Evolutionary conservation across 768 basidiomycete genomes (phyloP).

Genomic region (Auriscalpium microsporum): DNA sequence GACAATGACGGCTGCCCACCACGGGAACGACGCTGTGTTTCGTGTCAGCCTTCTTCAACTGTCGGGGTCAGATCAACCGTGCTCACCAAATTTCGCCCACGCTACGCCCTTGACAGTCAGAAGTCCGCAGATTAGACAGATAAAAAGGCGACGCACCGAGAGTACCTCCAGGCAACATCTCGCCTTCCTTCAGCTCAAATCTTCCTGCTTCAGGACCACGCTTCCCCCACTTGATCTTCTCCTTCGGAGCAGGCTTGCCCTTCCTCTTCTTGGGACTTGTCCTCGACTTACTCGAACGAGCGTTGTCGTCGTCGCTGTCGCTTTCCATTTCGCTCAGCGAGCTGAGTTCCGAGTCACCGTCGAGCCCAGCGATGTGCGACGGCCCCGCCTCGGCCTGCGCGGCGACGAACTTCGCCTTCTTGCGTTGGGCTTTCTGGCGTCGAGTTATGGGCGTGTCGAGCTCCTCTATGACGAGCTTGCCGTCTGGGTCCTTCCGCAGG

Average conservation of each 20-base stretch:
- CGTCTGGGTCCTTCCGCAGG: slow-evolving; percentile 28
- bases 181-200: slow-evolving; percentile 27
- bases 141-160: slow-evolving; percentile 42
- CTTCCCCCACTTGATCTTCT: slow-evolving; percentile 4
- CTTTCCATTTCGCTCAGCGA: slow-evolving; percentile 9
- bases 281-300: not conserved
- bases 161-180: slow-evolving; percentile 45
- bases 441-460: slow-evolving; percentile 66
- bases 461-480: slow-evolving; percentile 58
- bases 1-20: slow-evolving; percentile 80
- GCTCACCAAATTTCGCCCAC: slow-evolving; percentile 74
- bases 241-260: slow-evolving; percentile 1
- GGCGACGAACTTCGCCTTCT: slow-evolving; percentile 28
- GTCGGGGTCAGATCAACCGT: not conserved
- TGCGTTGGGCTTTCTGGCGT: slow-evolving; percentile 43
- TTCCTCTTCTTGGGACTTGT: slow-evolving; percentile 1
- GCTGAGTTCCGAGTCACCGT: slow-evolving; percentile 10
- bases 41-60: not conserved
- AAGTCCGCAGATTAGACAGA: not conserved
- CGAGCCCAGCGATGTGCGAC: not conserved
- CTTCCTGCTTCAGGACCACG: slow-evolving; percentile 20
- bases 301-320: slow-evolving; percentile 8
- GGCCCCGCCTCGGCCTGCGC: slow-evolving; percentile 1
- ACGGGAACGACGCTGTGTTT: slow-evolving; percentile 60
- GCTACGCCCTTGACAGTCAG: slow-evolving; percentile 33